phyloP scores from a whole-genome alignment of 352 stramenopile species.

The Elongisporangium prolatum region DNA sequence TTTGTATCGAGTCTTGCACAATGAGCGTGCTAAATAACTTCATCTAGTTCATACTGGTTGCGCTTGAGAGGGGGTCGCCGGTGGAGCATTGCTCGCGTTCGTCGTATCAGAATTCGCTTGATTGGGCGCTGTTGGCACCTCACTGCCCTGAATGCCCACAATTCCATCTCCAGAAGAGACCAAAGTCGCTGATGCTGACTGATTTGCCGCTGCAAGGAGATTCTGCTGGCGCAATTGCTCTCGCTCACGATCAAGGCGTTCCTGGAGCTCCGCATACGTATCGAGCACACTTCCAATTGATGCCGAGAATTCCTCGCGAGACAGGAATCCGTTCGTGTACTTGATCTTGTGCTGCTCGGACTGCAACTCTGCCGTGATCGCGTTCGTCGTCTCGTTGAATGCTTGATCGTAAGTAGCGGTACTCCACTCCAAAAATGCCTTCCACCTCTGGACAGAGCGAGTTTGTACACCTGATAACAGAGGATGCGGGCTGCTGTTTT shows the following conservation, averaged over 20 bases:
- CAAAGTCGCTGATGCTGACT: neutral
- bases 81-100: neutral
- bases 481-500: neutral
- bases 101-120: neutral
- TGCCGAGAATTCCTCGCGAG: conserved; percentile 37
- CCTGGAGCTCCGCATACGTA: conserved; percentile 29
- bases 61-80: neutral
- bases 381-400: conserved; percentile 43
- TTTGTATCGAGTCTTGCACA: neutral
- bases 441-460: conserved; percentile 37
- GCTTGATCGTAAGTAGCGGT: conserved; percentile 42
- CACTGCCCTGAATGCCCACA: no score
- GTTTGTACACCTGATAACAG: conserved; percentile 12
- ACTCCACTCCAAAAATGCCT: conserved; percentile 49
- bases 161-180: neutral
- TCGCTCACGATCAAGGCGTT: conserved; percentile 21
- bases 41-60: neutral
- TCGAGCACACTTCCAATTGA: conserved; percentile 30
- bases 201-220: neutral
- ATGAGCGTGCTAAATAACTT: neutral
- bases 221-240: neutral
- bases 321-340: conserved; percentile 63
- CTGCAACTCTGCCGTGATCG: conserved; percentile 45
- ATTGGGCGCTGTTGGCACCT: no score
- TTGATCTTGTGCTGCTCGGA: conserved; percentile 26